Evolutionary conservation across 306 rosid species (phyloP), one percentile per base, ranked within the genome.

Genomic region (Acacia melanoxylon): DNA sequence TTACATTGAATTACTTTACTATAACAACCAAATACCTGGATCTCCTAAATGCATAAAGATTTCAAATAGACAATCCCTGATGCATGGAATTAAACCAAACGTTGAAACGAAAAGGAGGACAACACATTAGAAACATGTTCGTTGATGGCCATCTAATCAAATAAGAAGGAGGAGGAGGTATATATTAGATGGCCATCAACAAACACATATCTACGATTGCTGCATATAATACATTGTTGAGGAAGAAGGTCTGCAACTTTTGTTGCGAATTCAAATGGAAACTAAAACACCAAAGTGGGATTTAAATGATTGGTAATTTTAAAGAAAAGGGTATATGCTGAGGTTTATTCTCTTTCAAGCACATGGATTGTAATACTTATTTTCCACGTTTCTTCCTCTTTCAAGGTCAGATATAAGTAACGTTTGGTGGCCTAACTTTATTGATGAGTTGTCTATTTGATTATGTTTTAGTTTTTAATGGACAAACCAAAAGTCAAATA

Each of bases 101-200:
- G 41, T 37, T 37, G 41, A 5, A 37, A 37, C 6, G 45, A 70
- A 52, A 22, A 27, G 9, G 16, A 11, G 41, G 16, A 29, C 62
- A 72, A 72, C 77, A 27, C 41, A 29, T 46, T 46, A 29, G 10
- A 48, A 25, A 88, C 62, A 66, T 82, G 85, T 83, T 88, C 75
- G 84, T 85, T 88, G 91, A 83, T 88, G 91, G 84, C 78, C 91
- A 83, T 83, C 78, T 83, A 86, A 74, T 58, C 68, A 69, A 75
- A 8, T 0, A 29, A 48, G 52, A 14, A 48, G 52, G 52, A 12
- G 52, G 17, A 5, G 37, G 5, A 12, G 2, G 33, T 8, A 58
- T 65, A 76, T 41, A 69, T 85, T 82, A 85, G 88, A 87, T 87
- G 88, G 33, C 81, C 81, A 63, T 4, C 73, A 63, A 77, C 86